Conservation (phyloP, 1,284 basidiomycete species). For the Anthracocystis setariae region DNA sequence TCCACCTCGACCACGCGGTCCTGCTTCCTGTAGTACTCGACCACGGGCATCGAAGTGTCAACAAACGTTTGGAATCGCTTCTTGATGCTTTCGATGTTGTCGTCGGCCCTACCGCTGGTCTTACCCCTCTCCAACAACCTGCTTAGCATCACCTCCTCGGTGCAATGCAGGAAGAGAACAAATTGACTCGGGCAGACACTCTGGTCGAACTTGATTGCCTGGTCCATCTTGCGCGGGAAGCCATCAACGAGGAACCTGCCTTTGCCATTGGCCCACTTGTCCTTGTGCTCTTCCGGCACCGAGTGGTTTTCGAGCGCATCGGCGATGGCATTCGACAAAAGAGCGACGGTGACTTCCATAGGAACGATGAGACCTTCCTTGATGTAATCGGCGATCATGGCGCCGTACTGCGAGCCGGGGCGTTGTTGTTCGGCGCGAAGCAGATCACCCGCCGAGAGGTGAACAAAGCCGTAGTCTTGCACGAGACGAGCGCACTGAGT, state of each 20-base stretch:
- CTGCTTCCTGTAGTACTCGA: constrained; percentile 80
- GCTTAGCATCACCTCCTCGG: constrained; percentile 85
- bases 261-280: constrained; percentile 77
- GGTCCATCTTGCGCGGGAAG: constrained; percentile 98
- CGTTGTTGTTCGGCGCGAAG: constrained; percentile 92
- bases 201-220: constrained; percentile 91
- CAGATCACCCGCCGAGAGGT: constrained; percentile 96
- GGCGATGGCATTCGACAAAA: constrained; percentile 91
- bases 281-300: constrained; percentile 55
- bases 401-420: constrained; percentile 83
- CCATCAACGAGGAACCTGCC: constrained; percentile 96
- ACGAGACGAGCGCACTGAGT: constrained; percentile 92
- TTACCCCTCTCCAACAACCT: constrained; percentile 88
- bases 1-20: constrained; percentile 83
- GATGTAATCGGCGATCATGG: constrained; percentile 88
- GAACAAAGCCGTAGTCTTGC: constrained; percentile 87
- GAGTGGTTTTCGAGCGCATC: constrained; percentile 71
- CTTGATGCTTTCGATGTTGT: constrained; percentile 93
- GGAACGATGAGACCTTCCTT: constrained; percentile 94
- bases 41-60: constrained; percentile 94
- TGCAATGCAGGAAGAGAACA: constrained; percentile 89
- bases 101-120: constrained; percentile 94
- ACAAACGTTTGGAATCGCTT: constrained; percentile 95
- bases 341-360: constrained; percentile 94
- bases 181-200: constrained; percentile 79